Evolutionary conservation across 1,284 basidiomycete species (phyloP).

Genomic region (Ganoderma lingzhi): DNA sequence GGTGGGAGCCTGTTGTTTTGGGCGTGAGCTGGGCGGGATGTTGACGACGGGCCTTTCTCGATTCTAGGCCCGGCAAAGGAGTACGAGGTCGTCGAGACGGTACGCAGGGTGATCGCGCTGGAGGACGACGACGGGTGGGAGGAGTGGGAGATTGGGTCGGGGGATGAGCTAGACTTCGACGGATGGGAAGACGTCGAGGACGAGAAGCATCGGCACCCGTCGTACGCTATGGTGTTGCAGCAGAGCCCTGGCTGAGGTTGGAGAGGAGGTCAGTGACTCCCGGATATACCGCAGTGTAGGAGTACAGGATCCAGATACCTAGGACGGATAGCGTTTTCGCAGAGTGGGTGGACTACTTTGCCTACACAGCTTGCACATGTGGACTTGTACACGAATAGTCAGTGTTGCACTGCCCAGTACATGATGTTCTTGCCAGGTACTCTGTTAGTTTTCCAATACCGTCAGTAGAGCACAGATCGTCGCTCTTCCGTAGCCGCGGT

Average conservation of each 20-base stretch:
- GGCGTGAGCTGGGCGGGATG: background rate
- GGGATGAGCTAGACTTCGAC: conserved; percentile 9
- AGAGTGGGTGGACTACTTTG: background rate
- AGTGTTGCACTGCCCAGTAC: background rate
- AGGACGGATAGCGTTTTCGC: background rate
- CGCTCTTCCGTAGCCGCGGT: background rate
- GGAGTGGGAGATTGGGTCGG: conserved; percentile 7
- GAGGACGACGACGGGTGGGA: conserved; percentile 12
- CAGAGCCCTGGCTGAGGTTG: background rate
- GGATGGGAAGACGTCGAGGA: conserved; percentile 15
- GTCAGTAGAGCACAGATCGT: background rate
- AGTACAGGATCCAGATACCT: background rate
- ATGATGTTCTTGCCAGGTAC: background rate
- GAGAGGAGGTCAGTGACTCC: background rate
- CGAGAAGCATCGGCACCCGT: background rate
- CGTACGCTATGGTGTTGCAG: conserved; percentile 18
- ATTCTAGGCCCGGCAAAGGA: conserved; percentile 12
- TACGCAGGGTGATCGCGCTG: conserved; percentile 5
- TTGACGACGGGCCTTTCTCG: background rate
- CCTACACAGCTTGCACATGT: background rate
- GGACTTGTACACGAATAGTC: background rate
- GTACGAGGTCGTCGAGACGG: conserved; percentile 13
- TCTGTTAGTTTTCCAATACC: no score
- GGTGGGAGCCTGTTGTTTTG: conserved; percentile 15
- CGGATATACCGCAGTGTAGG: background rate